Evolutionary conservation across 2,329 filamentous ascomycete species (phyloP).

Genomic region (Pestalotiopsis sp.): DNA sequence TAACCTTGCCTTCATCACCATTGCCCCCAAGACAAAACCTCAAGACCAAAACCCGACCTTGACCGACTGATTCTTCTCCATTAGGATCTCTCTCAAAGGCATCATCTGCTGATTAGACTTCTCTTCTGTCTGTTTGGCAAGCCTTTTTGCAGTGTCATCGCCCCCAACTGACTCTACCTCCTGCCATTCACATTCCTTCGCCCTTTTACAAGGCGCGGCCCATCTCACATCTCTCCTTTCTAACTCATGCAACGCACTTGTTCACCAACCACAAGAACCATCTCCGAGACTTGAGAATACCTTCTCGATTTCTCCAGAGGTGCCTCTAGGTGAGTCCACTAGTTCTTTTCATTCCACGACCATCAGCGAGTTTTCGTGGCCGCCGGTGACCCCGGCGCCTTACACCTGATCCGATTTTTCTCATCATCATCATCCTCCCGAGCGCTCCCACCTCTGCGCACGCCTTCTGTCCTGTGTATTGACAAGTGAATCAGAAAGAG

Average conservation of each 20-base stretch:
- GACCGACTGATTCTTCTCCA: not conserved
- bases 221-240: not conserved
- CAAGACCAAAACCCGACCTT: not conserved
- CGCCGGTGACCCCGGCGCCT: conserved; percentile 1
- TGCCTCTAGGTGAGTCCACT: not conserved
- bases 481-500: not conserved
- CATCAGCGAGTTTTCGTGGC: not conserved
- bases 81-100: not conserved
- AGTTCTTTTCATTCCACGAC: not conserved
- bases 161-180: not conserved
- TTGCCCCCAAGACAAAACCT: conserved; percentile 2
- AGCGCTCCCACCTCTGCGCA: not conserved
- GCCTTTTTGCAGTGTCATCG: not conserved
- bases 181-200: not conserved
- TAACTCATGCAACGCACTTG: not conserved
- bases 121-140: not conserved
- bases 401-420: conserved; percentile 11
- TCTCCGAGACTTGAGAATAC: not conserved
- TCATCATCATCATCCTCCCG: conserved; percentile 1
- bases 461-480: not conserved
- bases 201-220: conserved; percentile 4
- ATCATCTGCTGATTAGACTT: not conserved
- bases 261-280: not conserved
- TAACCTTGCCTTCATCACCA: conserved; percentile 7
- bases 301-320: not conserved